These are phyloP conservation scores for Citrus medica DNA, from an alignment of 345 rosid species.

Conservation along the genomic window DNA sequence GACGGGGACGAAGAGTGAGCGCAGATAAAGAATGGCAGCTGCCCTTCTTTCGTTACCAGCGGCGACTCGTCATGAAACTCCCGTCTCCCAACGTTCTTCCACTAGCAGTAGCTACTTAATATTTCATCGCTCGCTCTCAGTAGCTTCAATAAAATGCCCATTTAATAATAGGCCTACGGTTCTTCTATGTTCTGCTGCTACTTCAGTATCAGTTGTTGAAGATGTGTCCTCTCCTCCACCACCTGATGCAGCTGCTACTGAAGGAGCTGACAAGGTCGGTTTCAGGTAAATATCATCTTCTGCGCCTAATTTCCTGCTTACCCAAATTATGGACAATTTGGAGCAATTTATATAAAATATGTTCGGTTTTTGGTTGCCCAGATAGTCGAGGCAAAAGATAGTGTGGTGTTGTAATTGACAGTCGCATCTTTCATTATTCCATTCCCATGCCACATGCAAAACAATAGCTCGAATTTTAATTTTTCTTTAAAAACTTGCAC, in stretches of 20 bases:
- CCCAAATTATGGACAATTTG: not conserved
- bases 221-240: constrained; percentile 29
- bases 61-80: constrained; percentile 14
- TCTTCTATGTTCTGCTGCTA: constrained; percentile 34
- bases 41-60: constrained; percentile 37
- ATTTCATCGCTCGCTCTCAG: constrained; percentile 18
- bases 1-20: not conserved
- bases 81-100: constrained; percentile 22
- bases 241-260: constrained; percentile 18
- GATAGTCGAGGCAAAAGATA: too few relatives aligned
- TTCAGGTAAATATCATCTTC: constrained; percentile 31
- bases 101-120: not conserved
- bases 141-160: constrained; percentile 20
- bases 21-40: constrained; percentile 34
- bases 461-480: not conserved
- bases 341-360: not conserved
- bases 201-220: constrained; percentile 34
- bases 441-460: not conserved
- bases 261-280: constrained; percentile 26
- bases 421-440: not conserved
- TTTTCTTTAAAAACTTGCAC: not conserved
- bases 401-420: not conserved
- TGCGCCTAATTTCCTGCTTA: not conserved
- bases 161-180: constrained; percentile 23
- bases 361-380: not conserved